Evolutionary conservation across 805 yeast species (phyloP).

Genomic region (Millerozyma miso): DNA sequence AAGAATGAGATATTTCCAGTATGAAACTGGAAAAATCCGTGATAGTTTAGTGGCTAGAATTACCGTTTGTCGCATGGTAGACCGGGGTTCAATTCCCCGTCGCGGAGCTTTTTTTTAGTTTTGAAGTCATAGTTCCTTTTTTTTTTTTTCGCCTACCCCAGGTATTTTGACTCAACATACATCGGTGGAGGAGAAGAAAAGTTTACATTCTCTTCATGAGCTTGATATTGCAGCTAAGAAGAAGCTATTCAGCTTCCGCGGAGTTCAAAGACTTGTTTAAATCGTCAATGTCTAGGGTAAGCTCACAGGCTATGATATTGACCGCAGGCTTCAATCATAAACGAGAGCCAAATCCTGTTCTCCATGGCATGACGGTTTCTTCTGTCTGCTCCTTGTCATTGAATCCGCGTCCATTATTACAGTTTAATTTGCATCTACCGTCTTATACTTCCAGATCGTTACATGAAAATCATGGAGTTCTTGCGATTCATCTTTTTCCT

Average conservation of each 20-base stretch:
- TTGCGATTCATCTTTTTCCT: conserved; percentile 74
- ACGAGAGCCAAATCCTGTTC: conserved; percentile 6
- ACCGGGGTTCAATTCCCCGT: conserved; percentile 10
- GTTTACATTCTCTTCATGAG: neutral
- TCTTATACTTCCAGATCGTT: conserved; percentile 71
- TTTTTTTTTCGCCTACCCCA: neutral
- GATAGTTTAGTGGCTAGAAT: conserved; percentile 9
- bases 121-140: neutral
- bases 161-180: no score
- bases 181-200: no score
- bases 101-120: conserved; percentile 5
- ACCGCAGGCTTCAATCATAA: conserved; percentile 28
- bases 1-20: no score
- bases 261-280: conserved; percentile 16
- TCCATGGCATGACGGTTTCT: conserved; percentile 79
- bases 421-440: conserved; percentile 84
- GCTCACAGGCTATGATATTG: conserved; percentile 42
- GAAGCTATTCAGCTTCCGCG: conserved; percentile 1
- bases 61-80: conserved; percentile 10
- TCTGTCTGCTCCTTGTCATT: conserved; percentile 82
- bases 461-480: conserved; percentile 45
- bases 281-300: conserved; percentile 32
- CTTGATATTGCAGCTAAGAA: neutral
- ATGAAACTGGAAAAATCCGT: conserved; percentile 5
- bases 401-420: conserved; percentile 71